Base-by-base conservation (phyloP, 1,284 basidiomycete species). In the Austroboletus novae-zelandiae region DNA sequence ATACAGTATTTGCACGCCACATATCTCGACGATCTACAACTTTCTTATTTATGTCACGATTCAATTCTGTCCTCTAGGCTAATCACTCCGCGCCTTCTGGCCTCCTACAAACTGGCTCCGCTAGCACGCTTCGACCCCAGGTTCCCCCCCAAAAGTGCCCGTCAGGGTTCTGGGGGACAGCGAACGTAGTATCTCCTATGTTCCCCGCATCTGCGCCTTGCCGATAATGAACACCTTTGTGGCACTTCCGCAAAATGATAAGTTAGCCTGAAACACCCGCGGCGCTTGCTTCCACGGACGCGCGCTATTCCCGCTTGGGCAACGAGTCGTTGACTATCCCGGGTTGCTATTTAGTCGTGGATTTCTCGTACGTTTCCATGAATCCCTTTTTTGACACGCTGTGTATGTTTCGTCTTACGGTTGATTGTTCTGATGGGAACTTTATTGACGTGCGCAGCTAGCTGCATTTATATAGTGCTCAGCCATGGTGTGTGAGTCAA, bases 61-160 rank as follows among this genome's bases (percentile, higher is more conserved):
- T 27, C 47, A 40, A 36, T 40, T 29, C 18, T 57, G 57, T 51
- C 50, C 48, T 46, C 35, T 57, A 44, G n/a, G 17, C 27, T 35
- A 34, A 47, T 45, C 43, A 40, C 49, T 40, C 42, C 44, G 47
- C 32, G 25, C 39, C 35, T 45, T 50, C 23, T 40, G 20, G 20
- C 15, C 13, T 39, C 37, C 18, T n/a, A 14, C 36, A 18, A 31
- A 13, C 32, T 1, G 20, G 20, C 14, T 40, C 20, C 39, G 14
- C 39, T 40, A 40, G 23, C 40, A 32, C 35, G 30, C 32, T 35
- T 31, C 37, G 40, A 45, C 27, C 37, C 32, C 31, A 27, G 35
- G 34, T 29, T 17, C n/a, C 20, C 13, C 11, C 18, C 20, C 7
- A 11, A 23, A 11, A 17, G 11, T 18, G 6, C 5, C 6, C 17